A percentile compares a stretch with the other conserved stretches of the same genome.
Evolutionary conservation across 2,329 filamentous ascomycete species (phyloP).

Genomic region (Apiospora kogelbergensis): DNA sequence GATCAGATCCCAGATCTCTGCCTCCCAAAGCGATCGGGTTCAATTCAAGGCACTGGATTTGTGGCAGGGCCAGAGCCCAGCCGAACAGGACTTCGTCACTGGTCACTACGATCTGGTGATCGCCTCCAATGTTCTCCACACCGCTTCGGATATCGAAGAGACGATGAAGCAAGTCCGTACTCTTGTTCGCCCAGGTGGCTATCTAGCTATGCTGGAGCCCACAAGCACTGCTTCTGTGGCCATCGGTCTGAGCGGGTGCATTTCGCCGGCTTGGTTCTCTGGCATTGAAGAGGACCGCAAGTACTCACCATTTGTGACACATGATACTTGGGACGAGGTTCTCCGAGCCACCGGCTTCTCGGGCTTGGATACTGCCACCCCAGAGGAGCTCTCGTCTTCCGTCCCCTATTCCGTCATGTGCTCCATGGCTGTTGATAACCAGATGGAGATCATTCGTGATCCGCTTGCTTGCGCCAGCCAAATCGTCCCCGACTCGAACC

Average conservation of each 20-base stretch:
- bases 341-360: conserved; percentile 27
- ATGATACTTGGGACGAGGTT: conserved; percentile 23
- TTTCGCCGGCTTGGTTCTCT: conserved; percentile 12
- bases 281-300: conserved; percentile 10
- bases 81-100: conserved; percentile 27
- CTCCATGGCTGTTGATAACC: conserved; percentile 32
- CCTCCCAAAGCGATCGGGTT: conserved; percentile 22
- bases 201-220: conserved; percentile 23
- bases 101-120: conserved; percentile 30
- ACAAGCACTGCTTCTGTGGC: conserved; percentile 11
- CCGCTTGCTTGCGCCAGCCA: neutral
- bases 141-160: conserved; percentile 20
- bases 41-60: conserved; percentile 30
- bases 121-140: conserved; percentile 29
- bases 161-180: conserved; percentile 25
- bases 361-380: conserved; percentile 25
- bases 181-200: conserved; percentile 35
- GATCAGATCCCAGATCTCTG: neutral
- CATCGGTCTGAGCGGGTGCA: conserved; percentile 8
- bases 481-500: neutral
- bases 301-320: conserved; percentile 10
- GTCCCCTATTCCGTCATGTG: conserved; percentile 23
- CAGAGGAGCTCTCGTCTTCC: neutral
- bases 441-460: conserved; percentile 14
- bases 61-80: conserved; percentile 20